Conservation (phyloP, 2,329 filamentous ascomycete genomes). For the Lithohypha guttulata region DNA sequence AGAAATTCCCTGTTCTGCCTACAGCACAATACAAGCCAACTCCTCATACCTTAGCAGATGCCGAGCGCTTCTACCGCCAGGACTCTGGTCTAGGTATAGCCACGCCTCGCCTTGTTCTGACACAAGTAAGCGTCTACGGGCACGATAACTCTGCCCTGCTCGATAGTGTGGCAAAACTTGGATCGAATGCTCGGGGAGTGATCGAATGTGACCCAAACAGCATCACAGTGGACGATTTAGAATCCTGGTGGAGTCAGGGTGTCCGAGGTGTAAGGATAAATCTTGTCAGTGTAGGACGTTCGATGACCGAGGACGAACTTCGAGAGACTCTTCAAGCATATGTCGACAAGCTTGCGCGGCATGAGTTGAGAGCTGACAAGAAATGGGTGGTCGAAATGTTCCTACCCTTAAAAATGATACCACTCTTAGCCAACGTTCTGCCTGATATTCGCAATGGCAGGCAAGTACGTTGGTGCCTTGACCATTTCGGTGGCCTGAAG, state of each 20-base stretch:
- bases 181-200: slow-evolving; percentile 43
- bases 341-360: slow-evolving; percentile 39
- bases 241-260: slow-evolving; percentile 46
- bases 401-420: slow-evolving; percentile 41
- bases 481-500: slow-evolving; percentile 47
- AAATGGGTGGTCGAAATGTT: slow-evolving; percentile 51
- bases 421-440: slow-evolving; percentile 40
- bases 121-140: slow-evolving; percentile 53
- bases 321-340: slow-evolving; percentile 35
- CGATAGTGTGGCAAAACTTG: slow-evolving; percentile 41
- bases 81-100: slow-evolving; percentile 34
- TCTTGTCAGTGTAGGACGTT: slow-evolving; percentile 42
- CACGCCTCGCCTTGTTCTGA: slow-evolving; percentile 42
- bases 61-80: slow-evolving; percentile 40
- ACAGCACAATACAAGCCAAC: slow-evolving; percentile 43
- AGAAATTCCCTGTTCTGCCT: slow-evolving; percentile 37
- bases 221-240: slow-evolving; percentile 31
- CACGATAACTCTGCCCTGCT: slow-evolving; percentile 50
- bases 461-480: slow-evolving; percentile 45
- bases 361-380: slow-evolving; percentile 22
- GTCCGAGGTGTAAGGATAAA: slow-evolving; percentile 52
- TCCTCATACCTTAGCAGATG: slow-evolving; percentile 41
- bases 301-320: slow-evolving; percentile 33
- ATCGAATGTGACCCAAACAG: slow-evolving; percentile 44
- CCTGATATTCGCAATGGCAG: slow-evolving; percentile 31